These are phyloP conservation scores for Pelargonium hybrid DNA, from an alignment of 441 rosid species.

Conservation along the genomic window DNA sequence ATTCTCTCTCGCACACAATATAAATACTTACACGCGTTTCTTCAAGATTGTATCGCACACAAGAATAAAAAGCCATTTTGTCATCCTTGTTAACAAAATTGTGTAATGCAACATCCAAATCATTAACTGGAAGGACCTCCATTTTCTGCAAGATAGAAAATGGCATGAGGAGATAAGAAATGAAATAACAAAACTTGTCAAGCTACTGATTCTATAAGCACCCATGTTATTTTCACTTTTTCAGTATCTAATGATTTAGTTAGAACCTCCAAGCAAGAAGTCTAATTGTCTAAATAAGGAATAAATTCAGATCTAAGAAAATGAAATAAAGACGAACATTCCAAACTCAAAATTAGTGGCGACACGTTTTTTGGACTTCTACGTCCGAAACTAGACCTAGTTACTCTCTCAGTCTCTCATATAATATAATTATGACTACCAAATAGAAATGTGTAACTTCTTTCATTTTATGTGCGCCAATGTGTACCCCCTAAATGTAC, in stretches of 20 bases:
- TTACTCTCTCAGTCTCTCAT: background rate
- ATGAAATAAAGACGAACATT: no score
- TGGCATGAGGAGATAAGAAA: conserved; percentile 13
- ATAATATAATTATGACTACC: background rate
- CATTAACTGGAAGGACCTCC: conserved; percentile 96
- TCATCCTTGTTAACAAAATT: conserved; percentile 95
- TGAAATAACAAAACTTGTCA: background rate
- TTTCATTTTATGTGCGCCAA: background rate
- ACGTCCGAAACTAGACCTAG: background rate
- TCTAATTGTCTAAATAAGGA: background rate
- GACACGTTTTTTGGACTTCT: background rate
- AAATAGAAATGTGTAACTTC: background rate
- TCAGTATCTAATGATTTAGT: background rate
- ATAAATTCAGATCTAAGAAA: background rate
- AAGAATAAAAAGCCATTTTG: conserved; percentile 78
- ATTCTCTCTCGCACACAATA: background rate
- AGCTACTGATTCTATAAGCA: conserved; percentile 6
- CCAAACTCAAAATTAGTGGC: background rate
- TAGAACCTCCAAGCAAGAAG: background rate
- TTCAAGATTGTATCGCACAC: conserved; percentile 76
- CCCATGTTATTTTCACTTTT: conserved; percentile 4
- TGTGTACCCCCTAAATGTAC: background rate
- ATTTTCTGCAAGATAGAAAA: conserved; percentile 60
- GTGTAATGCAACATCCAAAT: conserved; percentile 75
- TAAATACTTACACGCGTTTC: conserved; percentile 78